Conservation (phyloP, 73 alveolate genomes). For the Loxodes magnus region DNA sequence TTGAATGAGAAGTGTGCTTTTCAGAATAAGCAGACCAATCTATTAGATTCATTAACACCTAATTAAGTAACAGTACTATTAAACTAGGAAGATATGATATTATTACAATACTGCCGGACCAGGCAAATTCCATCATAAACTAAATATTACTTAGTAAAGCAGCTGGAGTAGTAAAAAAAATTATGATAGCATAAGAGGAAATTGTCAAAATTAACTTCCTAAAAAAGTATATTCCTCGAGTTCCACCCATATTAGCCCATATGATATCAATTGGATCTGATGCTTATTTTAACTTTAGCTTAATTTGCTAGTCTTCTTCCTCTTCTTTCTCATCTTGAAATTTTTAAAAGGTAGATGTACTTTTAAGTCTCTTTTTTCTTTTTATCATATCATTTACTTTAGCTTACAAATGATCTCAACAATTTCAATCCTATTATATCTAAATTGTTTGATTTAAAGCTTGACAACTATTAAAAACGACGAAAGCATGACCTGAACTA, state of each 20-base stretch:
- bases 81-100: conserved; percentile 67
- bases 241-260: conserved; percentile 79
- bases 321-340: conserved; percentile 50
- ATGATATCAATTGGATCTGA: conserved; percentile 74
- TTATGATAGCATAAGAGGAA: conserved; percentile 36
- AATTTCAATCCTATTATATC: conserved; percentile 20
- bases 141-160: conserved; percentile 57
- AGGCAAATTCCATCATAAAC: conserved; percentile 46
- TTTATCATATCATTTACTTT: not conserved
- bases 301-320: conserved; percentile 31
- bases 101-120: conserved; percentile 9
- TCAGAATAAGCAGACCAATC: conserved; percentile 72
- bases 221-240: conserved; percentile 66
- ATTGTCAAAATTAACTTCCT: conserved; percentile 56
- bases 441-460: conserved; percentile 46
- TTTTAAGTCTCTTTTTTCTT: not conserved
- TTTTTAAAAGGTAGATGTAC: conserved; percentile 34
- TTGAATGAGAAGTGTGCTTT: conserved; percentile 74
- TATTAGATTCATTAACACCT: conserved; percentile 47
- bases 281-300: conserved; percentile 51
- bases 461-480: conserved; percentile 61
- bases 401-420: not conserved
- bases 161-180: conserved; percentile 86
- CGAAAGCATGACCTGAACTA: conserved; percentile 82
- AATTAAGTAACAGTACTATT: conserved; percentile 56